These are phyloP conservation scores for Thielaviopsis cerberus DNA, from an alignment of 2,329 filamentous ascomycete species.

Conservation along the genomic window DNA sequence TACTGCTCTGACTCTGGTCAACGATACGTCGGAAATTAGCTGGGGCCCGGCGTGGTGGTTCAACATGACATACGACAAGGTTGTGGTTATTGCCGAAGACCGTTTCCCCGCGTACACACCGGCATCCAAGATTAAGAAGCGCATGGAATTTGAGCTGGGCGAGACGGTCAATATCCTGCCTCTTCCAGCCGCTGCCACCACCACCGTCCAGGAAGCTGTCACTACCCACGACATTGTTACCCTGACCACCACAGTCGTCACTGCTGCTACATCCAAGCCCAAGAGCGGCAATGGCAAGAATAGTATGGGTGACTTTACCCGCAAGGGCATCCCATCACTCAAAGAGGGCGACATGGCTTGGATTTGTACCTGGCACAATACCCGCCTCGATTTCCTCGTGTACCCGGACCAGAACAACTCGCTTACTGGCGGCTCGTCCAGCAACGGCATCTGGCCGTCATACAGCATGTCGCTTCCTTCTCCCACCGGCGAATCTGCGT, in stretches of 20 bases:
- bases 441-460: slow-evolving; percentile 1
- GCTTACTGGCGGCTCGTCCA: slow-evolving; percentile 10
- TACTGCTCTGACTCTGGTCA: slow-evolving; percentile 27
- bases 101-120: slow-evolving; percentile 17
- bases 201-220: not conserved
- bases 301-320: slow-evolving; percentile 18
- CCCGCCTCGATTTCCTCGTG: slow-evolving; percentile 36
- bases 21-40: slow-evolving; percentile 28
- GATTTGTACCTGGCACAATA: slow-evolving; percentile 40
- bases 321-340: slow-evolving; percentile 19
- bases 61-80: slow-evolving; percentile 34
- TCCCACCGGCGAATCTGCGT: slow-evolving; percentile 2
- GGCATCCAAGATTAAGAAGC: slow-evolving; percentile 14
- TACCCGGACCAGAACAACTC: slow-evolving; percentile 35
- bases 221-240: slow-evolving; percentile 12
- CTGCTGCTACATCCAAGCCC: not conserved
- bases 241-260: slow-evolving; percentile 4
- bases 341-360: slow-evolving; percentile 34
- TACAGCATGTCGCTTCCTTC: slow-evolving; percentile 9
- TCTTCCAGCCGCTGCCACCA: not conserved
- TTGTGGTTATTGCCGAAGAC: slow-evolving; percentile 31
- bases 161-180: slow-evolving; percentile 12
- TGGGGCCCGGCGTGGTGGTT: slow-evolving; percentile 39
- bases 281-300: not conserved
- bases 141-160: slow-evolving; percentile 4